Base-by-base conservation (phyloP, 192 early-diverging fungal species). In the Allomyces macrogynus region DNA sequence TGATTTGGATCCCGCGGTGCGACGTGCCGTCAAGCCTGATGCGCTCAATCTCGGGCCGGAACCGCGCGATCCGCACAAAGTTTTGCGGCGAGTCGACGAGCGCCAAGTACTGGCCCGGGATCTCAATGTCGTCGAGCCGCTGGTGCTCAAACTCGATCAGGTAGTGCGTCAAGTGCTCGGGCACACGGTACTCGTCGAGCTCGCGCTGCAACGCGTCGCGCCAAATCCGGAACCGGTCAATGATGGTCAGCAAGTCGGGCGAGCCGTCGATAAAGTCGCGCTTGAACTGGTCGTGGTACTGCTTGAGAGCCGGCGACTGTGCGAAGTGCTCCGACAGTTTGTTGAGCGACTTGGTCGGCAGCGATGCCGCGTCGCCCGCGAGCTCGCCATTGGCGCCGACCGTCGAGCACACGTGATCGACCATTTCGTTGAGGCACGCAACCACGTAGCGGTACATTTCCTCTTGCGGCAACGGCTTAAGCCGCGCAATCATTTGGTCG, bases 41-140 rank as follows among this genome's bases (percentile, higher is more conserved):
- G 23, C 93, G 71, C 60, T 87, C 86, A n/a, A 99, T 87, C 61
- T 89, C 87, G 1, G 95, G 89, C 72, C 89, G 72, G 76, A 97
- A 97, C 22, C 94, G 83, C 70, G 95, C 93, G 65, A 99, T 98
- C 18, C 89, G 79, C 49, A 97, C 78, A 80, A 97, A 94, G 70
- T 95, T 90, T 65, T 89, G 87, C 72, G 82, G 87, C 70, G 78
- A 87, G 67, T 93, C 80, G 60, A 69, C 14, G 4, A 97, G 82
- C 76, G 88, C 67, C 69, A 95, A 74, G 70, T 97, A 97, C 73
- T 99, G 95, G 9, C 97, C 97, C 18, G 97, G 97, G 8, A 99
- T 84, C 68, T 97, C 95, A n/a, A 99, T 89, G 64, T 97, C 93
- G 67, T 97, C 95, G 70, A 98, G 97, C 72, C 95, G 95, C 70